Conservation (phyloP, 345 rosid genomes). For the Salix arbutifolia region DNA sequence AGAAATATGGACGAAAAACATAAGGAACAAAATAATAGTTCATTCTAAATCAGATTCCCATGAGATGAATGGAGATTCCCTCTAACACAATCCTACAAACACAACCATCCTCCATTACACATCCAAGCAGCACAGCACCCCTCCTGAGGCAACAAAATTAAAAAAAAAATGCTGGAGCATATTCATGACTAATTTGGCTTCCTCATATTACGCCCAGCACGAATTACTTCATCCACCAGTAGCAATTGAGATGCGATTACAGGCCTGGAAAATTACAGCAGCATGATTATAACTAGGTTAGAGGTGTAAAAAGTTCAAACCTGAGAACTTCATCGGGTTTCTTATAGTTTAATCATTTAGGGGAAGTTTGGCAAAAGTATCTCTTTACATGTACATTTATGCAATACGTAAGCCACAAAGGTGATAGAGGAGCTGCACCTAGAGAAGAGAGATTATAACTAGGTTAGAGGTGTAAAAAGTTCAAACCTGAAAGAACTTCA, state of each 20-base stretch:
- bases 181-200: conserved; percentile 55
- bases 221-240: conserved; percentile 92
- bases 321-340: background rate
- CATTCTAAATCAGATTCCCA: conserved; percentile 11
- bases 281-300: background rate
- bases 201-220: conserved; percentile 96
- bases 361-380: background rate
- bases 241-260: conserved; percentile 91
- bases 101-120: conserved; percentile 6
- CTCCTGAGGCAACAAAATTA: background rate
- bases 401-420: background rate
- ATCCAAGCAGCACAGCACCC: background rate
- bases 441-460: too few species aligned
- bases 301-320: background rate
- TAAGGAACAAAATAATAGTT: background rate
- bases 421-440: background rate
- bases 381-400: background rate
- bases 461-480: background rate
- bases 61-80: background rate
- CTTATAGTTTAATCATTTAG: background rate
- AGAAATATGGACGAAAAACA: background rate
- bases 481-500: background rate
- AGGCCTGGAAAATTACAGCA: conserved; percentile 53
- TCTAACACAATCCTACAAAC: background rate
- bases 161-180: background rate